These are phyloP conservation scores for Thermomyces lanuginosus DNA, from an alignment of 2,329 filamentous ascomycete genomes.

Conservation along the genomic window DNA sequence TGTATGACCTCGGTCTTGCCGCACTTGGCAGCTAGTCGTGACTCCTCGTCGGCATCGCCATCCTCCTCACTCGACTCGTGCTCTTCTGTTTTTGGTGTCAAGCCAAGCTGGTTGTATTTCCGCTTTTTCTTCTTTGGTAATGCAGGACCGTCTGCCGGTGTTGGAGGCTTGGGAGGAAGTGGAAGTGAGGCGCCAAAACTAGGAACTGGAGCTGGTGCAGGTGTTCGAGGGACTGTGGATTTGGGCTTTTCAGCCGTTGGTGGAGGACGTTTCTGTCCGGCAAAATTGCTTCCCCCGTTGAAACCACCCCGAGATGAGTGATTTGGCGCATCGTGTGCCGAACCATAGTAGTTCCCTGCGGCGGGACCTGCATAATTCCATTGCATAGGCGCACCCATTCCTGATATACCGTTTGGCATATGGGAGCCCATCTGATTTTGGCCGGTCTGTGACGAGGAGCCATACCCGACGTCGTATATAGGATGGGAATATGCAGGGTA, in stretches of 20 bases:
- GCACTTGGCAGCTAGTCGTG: slow-evolving; percentile 17
- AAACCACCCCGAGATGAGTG: slow-evolving; percentile 8
- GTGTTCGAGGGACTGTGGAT: slow-evolving; percentile 14
- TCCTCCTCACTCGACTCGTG: slow-evolving; percentile 32
- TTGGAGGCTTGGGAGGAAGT: slow-evolving; percentile 27
- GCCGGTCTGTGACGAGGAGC: slow-evolving; percentile 6
- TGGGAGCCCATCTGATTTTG: slow-evolving; percentile 10
- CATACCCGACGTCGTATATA: slow-evolving; percentile 14
- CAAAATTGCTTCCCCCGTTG: slow-evolving; percentile 10
- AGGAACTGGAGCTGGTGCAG: slow-evolving; percentile 29
- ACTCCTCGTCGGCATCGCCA: slow-evolving; percentile 31
- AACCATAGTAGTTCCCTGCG: slow-evolving; percentile 32
- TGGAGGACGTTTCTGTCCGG: slow-evolving; percentile 22
- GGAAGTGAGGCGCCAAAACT: slow-evolving; percentile 29
- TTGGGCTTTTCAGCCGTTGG: slow-evolving; percentile 19
- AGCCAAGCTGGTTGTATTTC: slow-evolving; percentile 31
- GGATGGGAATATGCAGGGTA: slow-evolving; percentile 14
- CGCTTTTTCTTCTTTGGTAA: slow-evolving; percentile 24
- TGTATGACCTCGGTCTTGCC: slow-evolving; percentile 22
- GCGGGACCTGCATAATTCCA: slow-evolving; percentile 39
- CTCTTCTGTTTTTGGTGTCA: slow-evolving; percentile 31
- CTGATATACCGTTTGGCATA: too few species aligned
- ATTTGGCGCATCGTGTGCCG: slow-evolving; percentile 14
- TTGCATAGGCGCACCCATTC: slow-evolving; percentile 38
- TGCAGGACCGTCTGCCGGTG: slow-evolving; percentile 19